A percentile compares a stretch with the other conserved stretches of the same genome.
Evolutionary conservation across 108 stramenopile genomes (phyloP).

Genomic region (Pseudonitzschia multistriata): DNA sequence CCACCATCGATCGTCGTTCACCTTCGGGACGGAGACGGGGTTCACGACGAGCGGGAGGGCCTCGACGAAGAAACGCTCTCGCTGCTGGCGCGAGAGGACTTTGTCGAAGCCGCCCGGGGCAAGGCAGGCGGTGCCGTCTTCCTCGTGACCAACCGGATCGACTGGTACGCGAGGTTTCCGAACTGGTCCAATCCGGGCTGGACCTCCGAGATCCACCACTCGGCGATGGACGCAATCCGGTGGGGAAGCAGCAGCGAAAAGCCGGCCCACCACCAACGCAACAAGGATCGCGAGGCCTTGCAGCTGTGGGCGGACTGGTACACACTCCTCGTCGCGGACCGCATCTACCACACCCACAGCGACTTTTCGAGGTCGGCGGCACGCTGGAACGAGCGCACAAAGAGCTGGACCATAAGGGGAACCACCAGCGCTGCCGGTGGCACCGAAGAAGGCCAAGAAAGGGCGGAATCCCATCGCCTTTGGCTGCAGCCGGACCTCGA

Average conservation of each 20-base stretch:
- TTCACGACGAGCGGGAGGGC: constrained; percentile 28
- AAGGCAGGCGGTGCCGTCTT: constrained; percentile 25
- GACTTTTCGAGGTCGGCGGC: constrained; percentile 48
- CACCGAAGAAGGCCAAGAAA: not conserved
- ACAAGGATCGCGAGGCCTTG: constrained; percentile 19
- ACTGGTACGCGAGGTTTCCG: constrained; percentile 39
- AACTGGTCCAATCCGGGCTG: constrained; percentile 45
- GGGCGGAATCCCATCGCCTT: not conserved
- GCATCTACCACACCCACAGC: constrained; percentile 47
- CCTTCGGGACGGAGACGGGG: constrained; percentile 40
- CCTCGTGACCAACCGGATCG: constrained; percentile 46
- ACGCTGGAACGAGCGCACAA: constrained; percentile 35
- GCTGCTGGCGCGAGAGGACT: constrained; percentile 20
- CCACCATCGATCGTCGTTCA: constrained; percentile 43
- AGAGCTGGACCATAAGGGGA: constrained; percentile 5
- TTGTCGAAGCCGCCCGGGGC: not conserved
- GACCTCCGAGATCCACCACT: constrained; percentile 35
- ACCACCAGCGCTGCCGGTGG: not conserved
- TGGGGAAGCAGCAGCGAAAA: not conserved
- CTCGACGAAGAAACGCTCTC: constrained; percentile 36
- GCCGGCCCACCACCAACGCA: not conserved
- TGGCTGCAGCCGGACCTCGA: not conserved
- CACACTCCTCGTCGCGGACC: constrained; percentile 34
- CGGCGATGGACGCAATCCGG: constrained; percentile 15
- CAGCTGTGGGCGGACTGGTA: constrained; percentile 56